phyloP scores from a whole-genome alignment of 345 rosid genomes.

The Murraya paniculata region DNA sequence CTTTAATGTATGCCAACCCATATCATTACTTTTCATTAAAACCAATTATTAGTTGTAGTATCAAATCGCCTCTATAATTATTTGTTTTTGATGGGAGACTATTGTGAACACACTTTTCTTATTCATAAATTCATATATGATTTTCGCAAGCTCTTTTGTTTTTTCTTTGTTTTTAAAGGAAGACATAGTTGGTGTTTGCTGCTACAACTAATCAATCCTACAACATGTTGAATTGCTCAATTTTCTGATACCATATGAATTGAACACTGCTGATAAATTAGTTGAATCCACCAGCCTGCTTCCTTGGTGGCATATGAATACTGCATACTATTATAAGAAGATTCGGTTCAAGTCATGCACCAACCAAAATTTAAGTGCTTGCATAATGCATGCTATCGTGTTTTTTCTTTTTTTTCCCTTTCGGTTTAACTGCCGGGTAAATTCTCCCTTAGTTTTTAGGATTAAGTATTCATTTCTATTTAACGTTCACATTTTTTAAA shows the following conservation, averaged over 20 bases:
- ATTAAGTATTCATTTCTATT: no score
- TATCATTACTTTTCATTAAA: neutral
- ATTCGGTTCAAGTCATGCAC: neutral
- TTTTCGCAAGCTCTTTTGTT: no score
- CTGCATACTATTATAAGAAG: neutral
- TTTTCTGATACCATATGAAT: neutral
- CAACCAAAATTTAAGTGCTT: neutral
- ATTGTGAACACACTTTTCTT: neutral
- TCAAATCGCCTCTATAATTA: neutral
- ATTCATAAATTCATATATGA: neutral
- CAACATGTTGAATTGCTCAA: neutral
- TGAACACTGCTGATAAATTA: neutral
- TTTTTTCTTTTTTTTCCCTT: no score
- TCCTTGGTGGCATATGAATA: neutral
- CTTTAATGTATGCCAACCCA: neutral
- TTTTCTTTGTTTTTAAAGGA: no score
- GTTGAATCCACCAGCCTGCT: neutral
- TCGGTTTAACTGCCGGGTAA: neutral
- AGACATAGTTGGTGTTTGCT: neutral
- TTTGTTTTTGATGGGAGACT: neutral
- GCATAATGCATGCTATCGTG: neutral
- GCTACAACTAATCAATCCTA: neutral
- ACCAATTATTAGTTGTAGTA: neutral
- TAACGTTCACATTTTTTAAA: neutral
- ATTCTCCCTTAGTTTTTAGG: neutral